These are phyloP conservation scores for Exutisphaerella laricina DNA, from an alignment of 2,329 filamentous ascomycete species.

Conservation along the genomic window DNA sequence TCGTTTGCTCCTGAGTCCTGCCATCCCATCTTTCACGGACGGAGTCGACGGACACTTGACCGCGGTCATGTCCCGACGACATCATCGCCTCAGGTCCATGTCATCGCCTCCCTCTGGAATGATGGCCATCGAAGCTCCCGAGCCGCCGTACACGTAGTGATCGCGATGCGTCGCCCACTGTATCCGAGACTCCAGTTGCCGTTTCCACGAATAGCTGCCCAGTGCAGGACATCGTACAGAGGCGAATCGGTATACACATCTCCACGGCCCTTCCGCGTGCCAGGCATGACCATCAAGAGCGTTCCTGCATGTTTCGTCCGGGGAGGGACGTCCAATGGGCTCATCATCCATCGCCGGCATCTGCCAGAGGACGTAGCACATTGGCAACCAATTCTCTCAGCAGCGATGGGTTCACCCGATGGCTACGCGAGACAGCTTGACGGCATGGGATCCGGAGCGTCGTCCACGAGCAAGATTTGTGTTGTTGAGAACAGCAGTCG, in stretches of 20 bases:
- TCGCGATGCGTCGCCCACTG: no score
- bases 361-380: constrained; percentile 43
- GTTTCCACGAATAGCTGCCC: no score
- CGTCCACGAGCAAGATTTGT: constrained; percentile 65
- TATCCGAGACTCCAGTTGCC: no score
- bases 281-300: constrained; percentile 13
- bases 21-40: no score
- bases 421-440: constrained; percentile 64
- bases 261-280: constrained; percentile 2
- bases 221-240: no score
- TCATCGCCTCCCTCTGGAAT: no score
- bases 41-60: no score
- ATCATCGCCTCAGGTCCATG: no score
- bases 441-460: constrained; percentile 64
- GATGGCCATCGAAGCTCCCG: no score
- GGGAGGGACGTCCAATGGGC: constrained; percentile 63
- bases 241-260: constrained; percentile 7
- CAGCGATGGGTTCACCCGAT: constrained; percentile 61
- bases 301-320: constrained; percentile 57
- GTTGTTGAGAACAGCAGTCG: constrained; percentile 52
- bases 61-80: no score
- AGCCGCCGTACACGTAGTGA: no score
- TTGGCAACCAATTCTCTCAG: constrained; percentile 53
- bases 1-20: no score
- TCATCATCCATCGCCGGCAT: constrained; percentile 53